A percentile compares a stretch with the other conserved stretches of the same genome.
Evolutionary conservation across 345 rosid species (phyloP).

Genomic region (Pistacia atlantica): DNA sequence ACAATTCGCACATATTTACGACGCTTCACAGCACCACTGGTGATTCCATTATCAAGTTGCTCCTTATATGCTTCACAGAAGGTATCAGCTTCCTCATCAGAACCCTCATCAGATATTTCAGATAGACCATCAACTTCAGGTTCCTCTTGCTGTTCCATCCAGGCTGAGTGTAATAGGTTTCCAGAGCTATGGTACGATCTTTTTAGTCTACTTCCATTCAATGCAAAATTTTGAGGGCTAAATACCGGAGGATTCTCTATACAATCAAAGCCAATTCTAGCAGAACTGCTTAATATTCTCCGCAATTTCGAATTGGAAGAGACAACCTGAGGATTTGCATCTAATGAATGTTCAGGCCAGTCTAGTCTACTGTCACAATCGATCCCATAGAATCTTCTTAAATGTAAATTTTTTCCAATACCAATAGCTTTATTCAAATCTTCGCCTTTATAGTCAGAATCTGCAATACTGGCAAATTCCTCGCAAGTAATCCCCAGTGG

Average conservation of each 20-base stretch:
- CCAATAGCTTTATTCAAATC: constrained; percentile 29
- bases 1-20: constrained; percentile 76
- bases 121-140: constrained; percentile 41
- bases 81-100: constrained; percentile 56
- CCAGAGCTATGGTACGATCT: constrained; percentile 76
- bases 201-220: constrained; percentile 45
- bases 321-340: constrained; percentile 62
- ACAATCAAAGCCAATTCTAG: constrained; percentile 56
- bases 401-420: constrained; percentile 36
- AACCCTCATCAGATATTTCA: constrained; percentile 40
- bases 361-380: constrained; percentile 46
- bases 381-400: constrained; percentile 50
- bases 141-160: constrained; percentile 46
- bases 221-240: constrained; percentile 39
- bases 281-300: constrained; percentile 74
- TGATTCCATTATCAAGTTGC: constrained; percentile 22
- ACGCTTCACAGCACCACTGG: constrained; percentile 27
- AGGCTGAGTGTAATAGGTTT: constrained; percentile 41
- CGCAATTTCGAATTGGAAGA: constrained; percentile 63
- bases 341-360: constrained; percentile 90
- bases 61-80: constrained; percentile 37
- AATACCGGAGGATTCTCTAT: constrained; percentile 37
- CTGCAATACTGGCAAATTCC: constrained; percentile 31
- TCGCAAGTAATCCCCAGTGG: constrained; percentile 46
- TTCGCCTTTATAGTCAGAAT: constrained; percentile 25